A percentile compares a stretch with the other conserved stretches of the same genome.
Evolutionary conservation across 2,329 filamentous ascomycete species (phyloP).

Genomic region (Ilyonectria robusta): DNA sequence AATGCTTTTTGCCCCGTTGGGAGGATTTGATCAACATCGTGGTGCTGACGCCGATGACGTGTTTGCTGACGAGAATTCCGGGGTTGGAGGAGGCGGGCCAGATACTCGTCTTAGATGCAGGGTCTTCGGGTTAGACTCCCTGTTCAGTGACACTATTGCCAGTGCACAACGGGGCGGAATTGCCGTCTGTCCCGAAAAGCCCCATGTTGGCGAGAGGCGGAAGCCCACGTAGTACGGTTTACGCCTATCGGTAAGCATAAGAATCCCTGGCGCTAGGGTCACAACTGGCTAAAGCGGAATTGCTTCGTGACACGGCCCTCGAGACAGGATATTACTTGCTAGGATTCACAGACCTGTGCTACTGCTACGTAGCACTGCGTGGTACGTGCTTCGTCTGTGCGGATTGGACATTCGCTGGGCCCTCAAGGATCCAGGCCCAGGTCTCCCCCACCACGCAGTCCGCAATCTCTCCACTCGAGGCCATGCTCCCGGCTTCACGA

Average conservation of each 20-base stretch:
- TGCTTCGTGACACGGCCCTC: background rate
- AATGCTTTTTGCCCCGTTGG: too few species aligned
- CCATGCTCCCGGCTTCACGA: background rate
- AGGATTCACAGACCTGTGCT: background rate
- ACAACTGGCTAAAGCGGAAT: background rate
- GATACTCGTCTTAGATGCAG: too few species aligned
- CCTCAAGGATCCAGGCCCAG: background rate
- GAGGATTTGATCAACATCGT: too few species aligned
- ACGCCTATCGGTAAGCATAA: conserved; percentile 19
- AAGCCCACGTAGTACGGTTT: background rate
- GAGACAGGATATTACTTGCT: background rate
- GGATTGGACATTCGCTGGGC: background rate
- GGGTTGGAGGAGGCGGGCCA: too few species aligned
- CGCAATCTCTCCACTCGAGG: background rate
- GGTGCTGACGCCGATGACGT: too few species aligned
- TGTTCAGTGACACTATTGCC: background rate
- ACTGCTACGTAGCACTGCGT: too few species aligned
- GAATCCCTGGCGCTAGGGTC: background rate
- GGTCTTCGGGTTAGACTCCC: too few species aligned
- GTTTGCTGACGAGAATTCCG: too few species aligned
- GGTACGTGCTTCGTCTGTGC: background rate
- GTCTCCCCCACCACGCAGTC: background rate
- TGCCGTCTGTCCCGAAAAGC: background rate
- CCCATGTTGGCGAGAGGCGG: background rate
- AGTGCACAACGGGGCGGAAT: background rate